Base-by-base conservation (phyloP, 164 flowering plant species). In the Nelumbo lutea region DNA sequence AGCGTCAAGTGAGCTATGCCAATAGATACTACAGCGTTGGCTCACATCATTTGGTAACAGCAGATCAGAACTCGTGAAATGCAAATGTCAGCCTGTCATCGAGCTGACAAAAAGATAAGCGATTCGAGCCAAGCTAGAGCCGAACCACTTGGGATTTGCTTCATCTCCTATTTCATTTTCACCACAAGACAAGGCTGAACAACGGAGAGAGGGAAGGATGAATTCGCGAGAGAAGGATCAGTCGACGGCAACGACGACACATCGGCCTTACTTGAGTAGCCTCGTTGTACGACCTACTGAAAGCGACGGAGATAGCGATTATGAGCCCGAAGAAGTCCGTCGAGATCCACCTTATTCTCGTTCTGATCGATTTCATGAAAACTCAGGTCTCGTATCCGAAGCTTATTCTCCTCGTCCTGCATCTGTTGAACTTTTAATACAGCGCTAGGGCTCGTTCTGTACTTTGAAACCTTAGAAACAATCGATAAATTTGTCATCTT, bases 301-400 rank as follows among this genome's bases (percentile, higher is more conserved):
- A 43, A 67, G 63, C 48, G 69, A 50, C 41, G 78, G 74, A 5
- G 83, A 15, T 11, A 53, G 57, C 15, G 57, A 53, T 15, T 53
- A 53, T 15, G 97, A 91, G 74, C 83, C 90, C 11, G 93, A 92
- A 5, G 91, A 91, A 73, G 86, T 91, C 39, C 87, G 81, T 27
- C 90, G 79, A 1, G 88, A 51, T n/a, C 59, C 67, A 56, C 64
- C 14, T 79, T 77, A 81, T 59, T 78, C 84, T 48, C 89, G 89
- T 43, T 76, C 87, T 15, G 86, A 78, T 59, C 86, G 88, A 46
- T 81, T 60, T 67, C 62, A 75, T 45, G 87, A 81, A 53, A 82
- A 71, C 9, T 77, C 79, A 66, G 88, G 89, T 87, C 53, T 53
- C 14, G 2, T 53, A 11, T 53, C 57, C 14, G 57, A 9, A 11